These are phyloP conservation scores for Entamoeba nuttalli DNA, from an alignment of 208 protist genomes.

Conservation along the genomic window DNA sequence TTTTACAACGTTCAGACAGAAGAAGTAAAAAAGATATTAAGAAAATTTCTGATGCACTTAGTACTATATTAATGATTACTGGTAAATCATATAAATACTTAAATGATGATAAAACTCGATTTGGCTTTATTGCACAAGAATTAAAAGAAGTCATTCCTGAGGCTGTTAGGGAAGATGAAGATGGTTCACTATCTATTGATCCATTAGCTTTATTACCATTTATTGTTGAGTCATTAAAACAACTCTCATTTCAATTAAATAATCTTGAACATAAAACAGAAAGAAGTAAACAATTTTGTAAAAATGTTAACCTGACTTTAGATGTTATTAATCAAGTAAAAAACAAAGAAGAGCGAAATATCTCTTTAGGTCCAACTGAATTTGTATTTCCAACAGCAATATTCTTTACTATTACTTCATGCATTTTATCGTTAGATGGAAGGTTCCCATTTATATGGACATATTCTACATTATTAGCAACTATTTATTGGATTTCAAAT, in stretches of 20 bases:
- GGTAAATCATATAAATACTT: not conserved
- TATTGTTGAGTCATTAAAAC: not conserved
- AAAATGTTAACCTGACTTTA: too few species aligned
- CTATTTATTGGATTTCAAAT: not conserved
- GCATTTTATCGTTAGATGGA: not conserved
- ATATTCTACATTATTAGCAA: not conserved
- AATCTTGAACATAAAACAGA: too few species aligned
- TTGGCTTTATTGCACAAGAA: not conserved
- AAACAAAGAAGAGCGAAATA: too few species aligned
- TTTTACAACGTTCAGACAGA: not conserved
- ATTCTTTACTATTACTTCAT: not conserved
- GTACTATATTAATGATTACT: not conserved
- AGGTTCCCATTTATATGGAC: not conserved
- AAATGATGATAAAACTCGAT: not conserved
- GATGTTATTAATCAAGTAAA: too few species aligned
- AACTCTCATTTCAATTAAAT: too few species aligned
- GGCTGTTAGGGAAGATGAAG: not conserved
- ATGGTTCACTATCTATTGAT: not conserved
- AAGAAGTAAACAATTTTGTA: too few species aligned
- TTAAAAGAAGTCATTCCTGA: not conserved
- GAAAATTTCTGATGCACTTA: not conserved
- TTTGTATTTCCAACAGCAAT: not conserved
- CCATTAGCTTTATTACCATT: not conserved
- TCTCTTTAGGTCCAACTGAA: not conserved
- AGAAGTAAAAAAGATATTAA: not conserved